A percentile compares a stretch with the other conserved stretches of the same genome.
phyloP scores from a whole-genome alignment of 2,329 filamentous ascomycete species.

The Chaetomium globosum region DNA sequence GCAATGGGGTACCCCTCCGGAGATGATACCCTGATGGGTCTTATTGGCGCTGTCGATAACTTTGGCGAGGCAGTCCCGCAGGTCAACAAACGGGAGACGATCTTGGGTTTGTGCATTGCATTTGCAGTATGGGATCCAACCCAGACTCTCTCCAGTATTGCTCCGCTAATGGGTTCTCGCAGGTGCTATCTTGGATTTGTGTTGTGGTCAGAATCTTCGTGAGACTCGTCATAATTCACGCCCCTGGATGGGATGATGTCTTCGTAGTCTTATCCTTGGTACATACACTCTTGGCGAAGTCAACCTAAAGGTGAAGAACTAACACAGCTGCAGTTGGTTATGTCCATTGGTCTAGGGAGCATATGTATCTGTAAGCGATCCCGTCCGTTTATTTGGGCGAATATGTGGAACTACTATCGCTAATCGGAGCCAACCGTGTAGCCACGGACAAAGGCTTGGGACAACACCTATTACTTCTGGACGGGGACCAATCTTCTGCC shows the following conservation, averaged over 20 bases:
- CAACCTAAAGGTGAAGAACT: neutral
- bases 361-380: constrained; percentile 22
- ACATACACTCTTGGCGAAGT: constrained; percentile 11
- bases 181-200: constrained; percentile 38
- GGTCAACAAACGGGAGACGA: constrained; percentile 38
- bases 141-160: no score
- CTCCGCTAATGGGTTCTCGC: neutral
- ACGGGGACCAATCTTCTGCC: constrained; percentile 26
- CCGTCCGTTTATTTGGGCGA: no score
- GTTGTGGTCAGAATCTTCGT: constrained; percentile 35
- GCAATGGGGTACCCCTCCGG: neutral
- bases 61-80: constrained; percentile 38
- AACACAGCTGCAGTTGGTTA: constrained; percentile 15
- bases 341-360: constrained; percentile 11
- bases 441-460: constrained; percentile 38
- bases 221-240: constrained; percentile 37
- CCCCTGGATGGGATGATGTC: constrained; percentile 44
- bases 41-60: constrained; percentile 25
- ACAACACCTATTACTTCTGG: constrained; percentile 37
- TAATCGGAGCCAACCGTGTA: neutral
- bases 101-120: constrained; percentile 40
- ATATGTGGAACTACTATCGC: no score
- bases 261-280: constrained; percentile 43
- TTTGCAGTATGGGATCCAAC: constrained; percentile 35
- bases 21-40: constrained; percentile 23